Base-by-base conservation (phyloP, 2,329 filamentous ascomycete species). In the Stagonosporopsis cucurbitacearum region DNA sequence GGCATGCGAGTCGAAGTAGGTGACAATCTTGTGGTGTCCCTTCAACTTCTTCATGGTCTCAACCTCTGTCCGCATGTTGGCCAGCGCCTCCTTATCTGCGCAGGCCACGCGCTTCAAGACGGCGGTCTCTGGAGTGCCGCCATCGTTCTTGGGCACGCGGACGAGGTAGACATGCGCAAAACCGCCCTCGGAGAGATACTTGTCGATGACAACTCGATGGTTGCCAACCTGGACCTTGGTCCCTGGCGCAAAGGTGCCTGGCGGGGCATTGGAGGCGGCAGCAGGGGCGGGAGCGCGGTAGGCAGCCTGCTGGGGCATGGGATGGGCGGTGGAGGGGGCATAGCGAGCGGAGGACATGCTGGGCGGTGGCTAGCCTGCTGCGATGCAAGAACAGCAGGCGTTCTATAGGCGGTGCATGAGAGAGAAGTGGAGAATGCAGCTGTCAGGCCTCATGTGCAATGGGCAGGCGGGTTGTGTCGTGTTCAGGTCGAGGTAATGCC, bases 1-100 rank as follows among this genome's bases (percentile, higher is more conserved):
- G 33, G 95, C 95, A 78, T 99, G 95, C 64, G 94, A 98, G 80
- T 99, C 95, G 75, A 98, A 93, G 79, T 99, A 99, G 56, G 90
- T 97, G 69, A 99, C 95, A 72, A 99, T 98, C 68, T 95, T 89
- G 60, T 88, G 87, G 83, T 98, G 95, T 54, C 95, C 95, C 82
- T 96, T 96, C 68, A 99, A 84, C 78, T 95, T 93, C 87, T 99
- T 99, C 95, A 99, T 99, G 13, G 95, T 99, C 80, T 99, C 95
- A 67, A 99, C 95, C 82, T 99, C 95, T 65, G 88, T 98, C 76
- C 95, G 88, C 95, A 99, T 98, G 77, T 91, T 93, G 60, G 91
- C 90, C 78, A 99, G 82, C 55, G 94, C 87, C 63, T 96, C 91
- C 82, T 96, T 97, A 78, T 99, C 95, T 28, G 95, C 92, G 48